Conservation (phyloP, 2,329 filamentous ascomycete species). For the Cyclaneusma minus region DNA sequence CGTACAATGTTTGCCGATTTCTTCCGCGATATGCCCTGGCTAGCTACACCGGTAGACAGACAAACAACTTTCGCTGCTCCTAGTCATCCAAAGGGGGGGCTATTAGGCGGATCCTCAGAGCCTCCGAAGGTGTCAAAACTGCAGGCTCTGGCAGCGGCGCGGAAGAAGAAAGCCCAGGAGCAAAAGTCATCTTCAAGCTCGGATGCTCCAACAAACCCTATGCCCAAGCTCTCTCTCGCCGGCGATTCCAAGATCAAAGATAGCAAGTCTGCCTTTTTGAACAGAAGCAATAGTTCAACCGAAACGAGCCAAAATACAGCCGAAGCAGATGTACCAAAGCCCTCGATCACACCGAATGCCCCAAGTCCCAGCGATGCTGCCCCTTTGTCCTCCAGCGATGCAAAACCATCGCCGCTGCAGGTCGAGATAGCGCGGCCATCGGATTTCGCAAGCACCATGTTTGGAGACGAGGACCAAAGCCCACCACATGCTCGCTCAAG, state of each 20-base stretch:
- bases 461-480: constrained; percentile 17
- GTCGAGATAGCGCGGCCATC: constrained; percentile 19
- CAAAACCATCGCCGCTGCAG: constrained; percentile 6
- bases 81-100: constrained; percentile 41
- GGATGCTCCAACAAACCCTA: constrained; percentile 12
- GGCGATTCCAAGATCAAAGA: background rate
- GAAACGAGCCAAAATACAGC: no score
- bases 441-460: constrained; percentile 25
- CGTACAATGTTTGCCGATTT: constrained; percentile 38
- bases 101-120: constrained; percentile 63
- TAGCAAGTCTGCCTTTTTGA: constrained; percentile 4
- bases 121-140: constrained; percentile 74
- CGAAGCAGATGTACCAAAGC: no score
- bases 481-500: constrained; percentile 6
- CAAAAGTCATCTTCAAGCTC: constrained; percentile 22
- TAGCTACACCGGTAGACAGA: constrained; percentile 51
- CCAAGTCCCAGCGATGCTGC: no score
- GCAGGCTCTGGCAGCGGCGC: constrained; percentile 72
- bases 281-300: constrained; percentile 1
- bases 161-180: constrained; percentile 67
- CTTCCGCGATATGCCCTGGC: constrained; percentile 79
- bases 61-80: constrained; percentile 49
- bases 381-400: constrained; percentile 1
- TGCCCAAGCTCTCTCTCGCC: constrained; percentile 9
- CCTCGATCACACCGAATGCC: no score